Evolutionary conservation across 2,329 filamentous ascomycete genomes (phyloP).

Genomic region (Plectosphaerella plurivora): DNA sequence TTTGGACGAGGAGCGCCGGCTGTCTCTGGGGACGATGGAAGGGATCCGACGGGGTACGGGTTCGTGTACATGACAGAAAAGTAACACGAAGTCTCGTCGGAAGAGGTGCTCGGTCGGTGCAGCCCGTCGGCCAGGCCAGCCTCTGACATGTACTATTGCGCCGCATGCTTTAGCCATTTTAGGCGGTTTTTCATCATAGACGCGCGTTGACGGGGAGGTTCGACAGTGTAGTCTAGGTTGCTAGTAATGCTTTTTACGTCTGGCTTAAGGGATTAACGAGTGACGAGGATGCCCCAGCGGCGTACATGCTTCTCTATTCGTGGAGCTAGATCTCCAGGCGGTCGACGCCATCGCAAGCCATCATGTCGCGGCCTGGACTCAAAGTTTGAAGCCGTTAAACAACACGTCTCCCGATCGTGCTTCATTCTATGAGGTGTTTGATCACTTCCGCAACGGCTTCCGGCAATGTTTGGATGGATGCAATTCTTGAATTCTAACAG

Average conservation of each 20-base stretch:
- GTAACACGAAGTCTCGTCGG: slow-evolving; percentile 11
- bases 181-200: slow-evolving; percentile 43
- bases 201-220: slow-evolving; percentile 25
- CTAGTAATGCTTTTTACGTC: slow-evolving; percentile 15
- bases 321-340: no score
- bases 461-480: no score
- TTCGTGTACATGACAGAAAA: slow-evolving; percentile 2
- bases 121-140: background rate
- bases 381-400: no score
- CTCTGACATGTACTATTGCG: slow-evolving; percentile 44
- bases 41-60: slow-evolving; percentile 13
- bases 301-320: background rate
- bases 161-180: slow-evolving; percentile 36
- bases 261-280: background rate
- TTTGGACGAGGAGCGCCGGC: background rate
- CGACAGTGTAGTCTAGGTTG: slow-evolving; percentile 38
- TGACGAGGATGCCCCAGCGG: no score
- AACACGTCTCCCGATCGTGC: no score
- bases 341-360: no score
- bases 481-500: no score
- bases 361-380: no score
- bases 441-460: no score
- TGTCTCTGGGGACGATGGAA: background rate
- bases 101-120: background rate
- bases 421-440: no score